Evolutionary conservation across 73 alveolate genomes (phyloP).

Genomic region (Effrenium voratum): DNA sequence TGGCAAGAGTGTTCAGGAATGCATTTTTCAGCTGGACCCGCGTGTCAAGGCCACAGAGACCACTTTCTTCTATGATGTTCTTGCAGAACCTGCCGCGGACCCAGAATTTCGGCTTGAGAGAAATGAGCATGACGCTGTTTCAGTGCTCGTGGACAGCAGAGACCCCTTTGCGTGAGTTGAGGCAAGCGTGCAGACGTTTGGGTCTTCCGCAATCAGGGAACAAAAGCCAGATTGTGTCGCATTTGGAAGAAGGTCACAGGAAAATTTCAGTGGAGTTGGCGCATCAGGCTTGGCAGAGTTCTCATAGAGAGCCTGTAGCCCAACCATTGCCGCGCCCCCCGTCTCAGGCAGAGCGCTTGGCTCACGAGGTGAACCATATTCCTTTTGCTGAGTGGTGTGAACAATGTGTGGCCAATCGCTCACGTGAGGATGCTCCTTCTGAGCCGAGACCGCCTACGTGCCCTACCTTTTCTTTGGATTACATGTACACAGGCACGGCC

Average conservation of each 20-base stretch:
- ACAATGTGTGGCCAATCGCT: not conserved
- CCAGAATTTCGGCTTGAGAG: too few relatives aligned
- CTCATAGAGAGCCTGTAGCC: not conserved
- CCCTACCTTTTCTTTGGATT: conserved; percentile 6
- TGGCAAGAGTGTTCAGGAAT: too few relatives aligned
- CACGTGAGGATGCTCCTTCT: not conserved
- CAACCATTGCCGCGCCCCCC: not conserved
- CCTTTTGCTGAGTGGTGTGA: conserved; percentile 5
- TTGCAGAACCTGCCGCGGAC: too few relatives aligned
- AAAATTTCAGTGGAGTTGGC: not conserved
- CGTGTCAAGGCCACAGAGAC: too few relatives aligned
- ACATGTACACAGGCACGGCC: not conserved
- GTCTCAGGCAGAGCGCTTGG: not conserved
- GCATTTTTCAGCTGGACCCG: too few relatives aligned
- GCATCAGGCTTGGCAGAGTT: not conserved
- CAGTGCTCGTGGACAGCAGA: too few relatives aligned
- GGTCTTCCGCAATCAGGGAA: not conserved
- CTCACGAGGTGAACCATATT: not conserved
- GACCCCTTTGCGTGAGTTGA: too few relatives aligned
- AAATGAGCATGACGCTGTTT: too few relatives aligned
- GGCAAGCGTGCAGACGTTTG: too few relatives aligned
- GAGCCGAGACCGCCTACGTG: not conserved
- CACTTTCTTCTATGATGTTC: too few relatives aligned
- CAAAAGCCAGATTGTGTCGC: not conserved
- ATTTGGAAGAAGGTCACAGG: not conserved